Base-by-base conservation (phyloP, 2,329 filamentous ascomycete species). In the Coniella vitis region DNA sequence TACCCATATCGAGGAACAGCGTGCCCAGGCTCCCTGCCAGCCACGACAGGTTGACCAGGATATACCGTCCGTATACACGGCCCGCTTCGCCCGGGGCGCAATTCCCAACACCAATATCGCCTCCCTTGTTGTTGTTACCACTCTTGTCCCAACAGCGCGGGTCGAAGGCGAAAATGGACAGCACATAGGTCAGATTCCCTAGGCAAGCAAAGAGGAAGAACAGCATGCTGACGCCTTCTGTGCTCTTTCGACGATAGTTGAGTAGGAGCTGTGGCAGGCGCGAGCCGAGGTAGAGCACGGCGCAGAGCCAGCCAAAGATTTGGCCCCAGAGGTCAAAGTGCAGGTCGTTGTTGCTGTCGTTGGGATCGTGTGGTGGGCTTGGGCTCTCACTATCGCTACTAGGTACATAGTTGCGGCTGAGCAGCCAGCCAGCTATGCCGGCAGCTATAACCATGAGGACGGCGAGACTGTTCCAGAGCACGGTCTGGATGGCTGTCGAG, bases 201-300 rank as follows among this genome's bases (percentile, higher is more conserved):
- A 97, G 80, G 63, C 91, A 97, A 4, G 93, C 93, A 64, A 98
- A 97, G 19, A 97, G 73, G 71, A 97, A 97, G 69, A 97, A 98
- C 10, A 97, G 76, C 69, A 96, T 83, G 56, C 87, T 91, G 17
- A 98, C 84, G 3, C 93, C 93, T 48, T 97, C 90, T 1, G 90
- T 96, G 38, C 85, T 90, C 70, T 95, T 95, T 54, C 93, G 84
- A 17, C 87, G 81, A 71, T 88, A 95, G 67, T 97, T 98, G 46
- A 97, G 79, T 7, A 96, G 74, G 2, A 98, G 75, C 69, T 98
- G 93, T 0, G 93, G 93, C 7, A 97, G 69, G 8, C 93, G 85
- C 1, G 87, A 93, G 19, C 88, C 88, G 10, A 97, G 86, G 62
- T 98, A 97, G 4, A 96, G 75, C 1, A 81, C 73, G 2, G 93